Percentiles rank a stretch among this genome's conserved stretches.
Conservation (phyloP, 2,329 filamentous ascomycete species). For the Chalara sp. region DNA sequence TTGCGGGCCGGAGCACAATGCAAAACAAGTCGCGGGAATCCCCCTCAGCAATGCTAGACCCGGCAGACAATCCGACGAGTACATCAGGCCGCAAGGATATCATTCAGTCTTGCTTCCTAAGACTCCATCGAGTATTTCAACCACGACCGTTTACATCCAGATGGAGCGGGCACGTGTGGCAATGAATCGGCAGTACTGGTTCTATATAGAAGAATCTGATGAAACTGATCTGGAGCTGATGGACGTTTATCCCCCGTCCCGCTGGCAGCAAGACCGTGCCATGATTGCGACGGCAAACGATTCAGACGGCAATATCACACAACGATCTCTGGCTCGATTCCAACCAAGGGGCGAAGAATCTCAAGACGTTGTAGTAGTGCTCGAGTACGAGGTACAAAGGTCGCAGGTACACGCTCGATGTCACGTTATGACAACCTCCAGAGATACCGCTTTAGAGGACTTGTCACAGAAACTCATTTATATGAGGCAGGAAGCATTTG, state of each 20-base stretch:
- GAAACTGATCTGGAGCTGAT: constrained; percentile 4
- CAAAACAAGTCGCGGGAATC: constrained; percentile 1
- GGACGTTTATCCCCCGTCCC: background rate
- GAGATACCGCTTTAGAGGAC: constrained; percentile 1
- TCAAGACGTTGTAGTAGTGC: constrained; percentile 1
- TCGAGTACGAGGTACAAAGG: background rate
- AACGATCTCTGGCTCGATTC: constrained; percentile 1
- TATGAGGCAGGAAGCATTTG: constrained; percentile 4
- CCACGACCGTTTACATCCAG: background rate
- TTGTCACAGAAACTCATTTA: background rate
- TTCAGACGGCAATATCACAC: background rate
- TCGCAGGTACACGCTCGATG: constrained; percentile 2
- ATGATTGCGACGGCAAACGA: constrained; percentile 4
- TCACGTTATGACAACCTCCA: constrained; percentile 5
- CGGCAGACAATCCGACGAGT: background rate
- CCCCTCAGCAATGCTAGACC: background rate
- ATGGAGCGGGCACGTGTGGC: background rate
- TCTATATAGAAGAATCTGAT: constrained; percentile 4
- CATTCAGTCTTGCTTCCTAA: background rate
- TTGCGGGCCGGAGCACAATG: constrained; percentile 1
- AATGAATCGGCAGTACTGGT: constrained; percentile 4
- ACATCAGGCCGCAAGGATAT: constrained; percentile 3
- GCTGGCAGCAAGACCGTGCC: background rate
- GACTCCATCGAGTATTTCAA: background rate
- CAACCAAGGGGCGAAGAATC: background rate